A percentile compares a stretch with the other conserved stretches of the same genome.
phyloP scores from a whole-genome alignment of 2,329 filamentous ascomycete genomes.

The Penicillium palitans region DNA sequence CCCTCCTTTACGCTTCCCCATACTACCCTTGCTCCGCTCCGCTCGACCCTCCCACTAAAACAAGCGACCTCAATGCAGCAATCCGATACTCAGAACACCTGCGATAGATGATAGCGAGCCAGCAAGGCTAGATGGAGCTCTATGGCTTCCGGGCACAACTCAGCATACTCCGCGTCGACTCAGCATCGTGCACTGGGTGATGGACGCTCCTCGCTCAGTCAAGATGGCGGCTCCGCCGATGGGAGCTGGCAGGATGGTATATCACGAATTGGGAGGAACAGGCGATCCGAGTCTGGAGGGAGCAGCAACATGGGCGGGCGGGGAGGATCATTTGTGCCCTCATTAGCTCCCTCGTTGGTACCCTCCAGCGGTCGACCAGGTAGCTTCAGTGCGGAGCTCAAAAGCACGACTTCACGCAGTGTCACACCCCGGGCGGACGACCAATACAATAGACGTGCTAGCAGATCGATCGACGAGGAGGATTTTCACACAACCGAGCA shows the following conservation, averaged over 20 bases:
- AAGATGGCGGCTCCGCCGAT: conserved; percentile 40
- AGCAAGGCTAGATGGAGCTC: conserved; percentile 44
- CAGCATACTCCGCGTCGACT: conserved; percentile 44
- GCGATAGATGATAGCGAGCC: conserved; percentile 39
- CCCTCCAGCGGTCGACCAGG: conserved; percentile 70
- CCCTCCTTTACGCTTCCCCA: conserved; percentile 25
- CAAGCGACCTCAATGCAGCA: conserved; percentile 34
- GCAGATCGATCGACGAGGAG: conserved; percentile 60
- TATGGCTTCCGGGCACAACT: conserved; percentile 49
- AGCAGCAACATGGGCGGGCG: conserved; percentile 66
- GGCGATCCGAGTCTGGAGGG: conserved; percentile 57
- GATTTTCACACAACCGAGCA: conserved; percentile 65
- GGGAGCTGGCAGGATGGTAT: conserved; percentile 42
- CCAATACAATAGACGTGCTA: conserved; percentile 49
- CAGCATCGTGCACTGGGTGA: conserved; percentile 43
- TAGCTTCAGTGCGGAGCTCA: conserved; percentile 87
- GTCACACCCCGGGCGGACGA: conserved; percentile 60
- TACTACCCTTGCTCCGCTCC: conserved; percentile 27
- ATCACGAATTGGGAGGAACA: conserved; percentile 36
- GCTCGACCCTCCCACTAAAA: conserved; percentile 17
- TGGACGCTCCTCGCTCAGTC: conserved; percentile 40
- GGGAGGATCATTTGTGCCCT: conserved; percentile 47
- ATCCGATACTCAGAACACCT: conserved; percentile 25
- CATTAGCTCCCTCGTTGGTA: conserved; percentile 53
- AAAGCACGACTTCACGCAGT: conserved; percentile 66